Base-by-base conservation (phyloP, 2,329 filamentous ascomycete genomes). In the Aspergillus fischeri region DNA sequence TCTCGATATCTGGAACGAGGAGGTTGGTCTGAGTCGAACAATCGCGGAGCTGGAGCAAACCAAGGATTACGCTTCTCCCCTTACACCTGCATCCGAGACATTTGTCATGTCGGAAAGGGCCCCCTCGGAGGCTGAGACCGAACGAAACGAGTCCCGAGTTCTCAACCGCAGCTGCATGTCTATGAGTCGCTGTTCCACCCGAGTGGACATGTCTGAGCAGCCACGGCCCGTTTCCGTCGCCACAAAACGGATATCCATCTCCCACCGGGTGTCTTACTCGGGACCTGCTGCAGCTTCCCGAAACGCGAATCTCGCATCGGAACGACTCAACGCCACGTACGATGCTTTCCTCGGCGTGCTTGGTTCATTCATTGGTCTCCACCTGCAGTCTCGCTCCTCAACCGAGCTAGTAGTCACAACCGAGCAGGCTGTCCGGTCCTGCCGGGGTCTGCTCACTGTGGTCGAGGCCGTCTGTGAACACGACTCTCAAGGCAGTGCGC, bases 301-400 rank as follows among this genome's bases (percentile, higher is more conserved):
- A 60, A 84, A 86, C 60, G 84, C 86, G 59, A 89, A 90, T 66
- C 81, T 97, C 58, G 90, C 94, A 35, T 96, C 92, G 2, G 89
- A 92, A 72, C 87, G 87, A 64, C 83, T 97, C 51, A 89, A 86
- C 67, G 80, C 83, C 51, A 89, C 87, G 52, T 92, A 97, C 76
- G 92, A 97, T 75, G 85, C 85, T 7, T 96, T 97, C 68, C 79
- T 99, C 53, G 94, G 92, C 6, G 89, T 92, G 69, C 84, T 99
- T 52, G 93, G 91, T 52, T 95, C 91, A 4, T 96, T 97, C 72
- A 93, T 97, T 70, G 94, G 94, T 17, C 82, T 97, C 55, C 91
- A 97, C 73, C 81, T 97, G 59, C 92, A 97, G 71, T 94, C 92
- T n/a, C 88, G 94, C 60, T 94, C 92, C 7, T 88, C 91, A 8